Percentiles rank a stretch among this genome's conserved stretches.
Conservation (phyloP, 2,329 filamentous ascomycete species). For the Xylariaceae sp. region DNA sequence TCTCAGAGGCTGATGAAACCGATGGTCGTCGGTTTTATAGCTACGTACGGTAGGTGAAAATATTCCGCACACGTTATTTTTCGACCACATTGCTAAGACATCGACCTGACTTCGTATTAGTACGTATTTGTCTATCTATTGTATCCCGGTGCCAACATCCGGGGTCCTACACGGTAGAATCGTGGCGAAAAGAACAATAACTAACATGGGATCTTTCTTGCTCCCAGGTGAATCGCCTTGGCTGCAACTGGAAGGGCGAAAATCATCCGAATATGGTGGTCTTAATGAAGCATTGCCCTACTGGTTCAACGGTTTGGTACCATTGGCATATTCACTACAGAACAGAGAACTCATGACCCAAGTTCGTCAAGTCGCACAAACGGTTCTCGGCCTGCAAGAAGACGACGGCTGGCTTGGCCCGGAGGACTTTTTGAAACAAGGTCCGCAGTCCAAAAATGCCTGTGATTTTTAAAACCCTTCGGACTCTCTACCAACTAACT, state of each 20-base stretch:
- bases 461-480: no score
- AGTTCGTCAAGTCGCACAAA: constrained; percentile 38
- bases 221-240: constrained; percentile 41
- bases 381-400: constrained; percentile 41
- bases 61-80: no score
- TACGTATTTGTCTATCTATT: no score
- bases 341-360: constrained; percentile 48
- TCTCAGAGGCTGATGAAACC: constrained; percentile 11
- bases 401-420: constrained; percentile 54
- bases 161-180: no score
- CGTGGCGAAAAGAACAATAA: not conserved
- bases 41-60: constrained; percentile 38
- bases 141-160: no score
- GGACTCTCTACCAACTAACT: no score
- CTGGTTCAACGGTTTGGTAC: constrained; percentile 60
- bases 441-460: no score
- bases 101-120: no score
- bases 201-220: not conserved
- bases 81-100: no score
- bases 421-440: constrained; percentile 27
- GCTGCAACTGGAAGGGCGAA: constrained; percentile 36
- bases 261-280: constrained; percentile 51
- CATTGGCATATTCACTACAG: constrained; percentile 50
- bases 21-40: constrained; percentile 48
- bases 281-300: constrained; percentile 57